Evolutionary conservation across 331 rosid genomes (phyloP), one percentile per base, ranked within the genome.

Genomic region (Ulmus americana): DNA sequence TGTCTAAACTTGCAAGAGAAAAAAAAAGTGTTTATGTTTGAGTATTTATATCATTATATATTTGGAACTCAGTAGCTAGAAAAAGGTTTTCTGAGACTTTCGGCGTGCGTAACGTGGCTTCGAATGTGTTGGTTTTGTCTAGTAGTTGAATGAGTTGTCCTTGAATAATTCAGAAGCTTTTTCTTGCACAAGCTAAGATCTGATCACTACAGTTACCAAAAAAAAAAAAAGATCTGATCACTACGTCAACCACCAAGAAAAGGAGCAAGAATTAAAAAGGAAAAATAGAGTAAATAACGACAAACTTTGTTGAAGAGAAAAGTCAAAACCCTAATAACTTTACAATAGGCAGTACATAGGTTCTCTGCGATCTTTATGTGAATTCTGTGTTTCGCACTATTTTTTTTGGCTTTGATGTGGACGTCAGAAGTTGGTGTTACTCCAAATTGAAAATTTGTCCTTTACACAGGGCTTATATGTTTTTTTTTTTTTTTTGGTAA

Each of bases 281-380:
- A 28, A 28, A 28, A 28, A 28, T 2, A 48, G 38, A 28, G 10
- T 48, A 63, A 22, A 47, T 40, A 14, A 50, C 13, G 59, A 50
- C 55, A 64, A 50, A 22, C 10, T 14, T 5, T 7, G 4, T 1
- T 28, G 11, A 14, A 35, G 11, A 10, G 53, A 65, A 52, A n/a
- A n/a, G 13, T 12, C 22, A 4, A 13, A 16, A 18, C 20, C 28
- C 6, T 18, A 12, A 13, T 53, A 41, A 14, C 40, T 10, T 40
- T 11, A 9, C 3, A 49, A 10, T 39, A 46, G 54, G 5, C 7
- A 11, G 56, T 6, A 40, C 53, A 63, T 8, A 42, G 8, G 55
- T 46, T 49, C 20, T 38, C 1, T 53, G 70, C 51, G 61, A 39
- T 7, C 61, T 51, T 40, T 41, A 61, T 52, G 52, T 65, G 41